Evolutionary conservation across 495 filamentous ascomycete genomes (phyloP), one percentile per base, ranked within the genome.

Genomic region (Hypoxylon perforatum): DNA sequence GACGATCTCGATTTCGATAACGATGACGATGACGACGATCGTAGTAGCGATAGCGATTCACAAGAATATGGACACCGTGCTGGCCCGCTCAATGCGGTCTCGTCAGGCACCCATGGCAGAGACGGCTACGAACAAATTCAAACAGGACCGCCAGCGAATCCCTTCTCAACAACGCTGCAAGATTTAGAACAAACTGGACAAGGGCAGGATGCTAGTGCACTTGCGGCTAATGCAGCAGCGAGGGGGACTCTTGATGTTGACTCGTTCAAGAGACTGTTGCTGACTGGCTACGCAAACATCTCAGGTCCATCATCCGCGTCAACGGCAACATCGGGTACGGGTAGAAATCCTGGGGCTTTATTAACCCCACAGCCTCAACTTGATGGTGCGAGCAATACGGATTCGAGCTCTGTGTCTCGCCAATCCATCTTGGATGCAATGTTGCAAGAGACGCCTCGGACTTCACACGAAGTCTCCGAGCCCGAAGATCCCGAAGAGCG

Each of bases 221-320:
- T 61, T 30, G 55, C 65, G 38, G 55, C 65, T 49, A 62, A 47
- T n/a, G 58, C 67, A 10, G 41, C 63, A 18, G 68, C 65, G 14
- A 83, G 75, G 54, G 77, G 79, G 18, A 74, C 79, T 1, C 73
- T 90, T 46, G 86, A 89, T 72, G 87, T 90, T 1, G 81, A 87
- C 62, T 85, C 87, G 4, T 90, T 90, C 65, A 83, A 84, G 63
- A 77, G 84, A 60, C 71, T 90, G 19, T 70, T 90, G 19, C 74
- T 90, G 73, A 90, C 87, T 3, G 88, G 87, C 4, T 78, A 84
- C 66, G 73, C 82, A 22, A 79, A 77, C 21, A 57, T 67, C 10
- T 36, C 63, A 17, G 61, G 57, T 4, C 39, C 65, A 7, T 51
- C 68, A 19, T 60, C 63, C 39, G 51, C 59, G 10, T 51, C 65